Base-by-base conservation (phyloP, 805 yeast species). In the Hanseniaspora clermontiae region DNA sequence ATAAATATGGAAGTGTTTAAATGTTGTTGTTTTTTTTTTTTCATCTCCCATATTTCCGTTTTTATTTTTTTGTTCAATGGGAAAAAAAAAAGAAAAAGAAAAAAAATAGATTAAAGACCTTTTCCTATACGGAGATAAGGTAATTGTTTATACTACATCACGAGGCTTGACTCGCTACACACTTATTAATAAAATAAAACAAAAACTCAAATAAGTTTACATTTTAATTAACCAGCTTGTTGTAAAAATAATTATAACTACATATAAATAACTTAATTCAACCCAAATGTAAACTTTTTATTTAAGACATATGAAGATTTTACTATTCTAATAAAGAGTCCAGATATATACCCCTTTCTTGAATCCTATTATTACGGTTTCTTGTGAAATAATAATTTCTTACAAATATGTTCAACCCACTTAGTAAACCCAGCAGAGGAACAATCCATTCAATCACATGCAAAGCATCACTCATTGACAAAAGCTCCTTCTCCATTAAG, bases 361-460 rank as follows among this genome's bases (percentile, higher is more conserved):
- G 39, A 8, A 15, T 14, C 5, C 7, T n/a, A 27, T 17, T 27
- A 12, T 49, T 40, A 17, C 40, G n/a, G 42, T 49, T 37, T 7
- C n/a, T 48, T 4, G 32, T 15, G 14, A 24, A 24, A 5, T 65
- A 48, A 27, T 60, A 59, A 48, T 59, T 67, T n/a, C 68, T 62
- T 19, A 64, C 32, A 10, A 68, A 52, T 3, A 67, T 56, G 11
- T 69, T 63, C 9, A 62, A 48, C 1, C 70, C 72, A 58, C 70
- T 66, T 4, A 68, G 59, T 0, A 63, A 49, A 4, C 72, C 77
- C 59, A 73, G 63, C 2, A 75, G 75, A n/a, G 78, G 77, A 55
- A 75, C 64, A 8, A 46, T 24, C 47, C 67, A 68, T 55, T 72
- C 74, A 4, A 72, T 39, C 5, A 65, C 17, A 20, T 68, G 66